Conservation (phyloP, 305 asterid genomes). For the Fraxinus nigra region DNA sequence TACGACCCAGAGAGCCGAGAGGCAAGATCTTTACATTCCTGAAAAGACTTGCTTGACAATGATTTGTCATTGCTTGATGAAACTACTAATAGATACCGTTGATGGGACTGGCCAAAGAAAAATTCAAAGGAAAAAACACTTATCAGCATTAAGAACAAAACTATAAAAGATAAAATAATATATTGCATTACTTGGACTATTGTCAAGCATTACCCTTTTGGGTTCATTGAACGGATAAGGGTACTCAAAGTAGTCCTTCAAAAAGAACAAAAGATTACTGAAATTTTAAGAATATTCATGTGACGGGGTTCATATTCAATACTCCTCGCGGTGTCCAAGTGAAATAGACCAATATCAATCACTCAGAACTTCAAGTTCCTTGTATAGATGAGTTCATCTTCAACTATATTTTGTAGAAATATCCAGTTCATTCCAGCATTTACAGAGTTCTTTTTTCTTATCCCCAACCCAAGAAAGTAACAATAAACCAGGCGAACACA, state of each 20-base stretch:
- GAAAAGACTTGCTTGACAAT: slow-evolving; percentile 55
- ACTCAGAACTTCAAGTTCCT: background rate
- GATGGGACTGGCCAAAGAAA: slow-evolving; percentile 55
- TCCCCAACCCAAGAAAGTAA: background rate
- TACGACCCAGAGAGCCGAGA: slow-evolving; percentile 74
- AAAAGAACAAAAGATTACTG: background rate
- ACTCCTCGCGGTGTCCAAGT: background rate
- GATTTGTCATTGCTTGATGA: slow-evolving; percentile 52
- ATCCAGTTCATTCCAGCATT: background rate
- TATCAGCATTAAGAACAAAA: slow-evolving; percentile 6
- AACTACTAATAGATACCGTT: slow-evolving; percentile 46
- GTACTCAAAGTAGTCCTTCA: background rate
- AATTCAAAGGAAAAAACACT: slow-evolving; percentile 12
- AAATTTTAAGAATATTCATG: background rate
- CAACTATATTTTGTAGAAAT: background rate
- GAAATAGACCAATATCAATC: background rate
- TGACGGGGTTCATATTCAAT: background rate
- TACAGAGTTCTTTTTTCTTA: background rate
- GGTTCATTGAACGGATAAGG: background rate
- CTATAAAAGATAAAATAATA: background rate
- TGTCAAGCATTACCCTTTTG: background rate
- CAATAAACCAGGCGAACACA: background rate
- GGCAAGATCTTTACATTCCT: slow-evolving; percentile 82
- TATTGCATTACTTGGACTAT: background rate
- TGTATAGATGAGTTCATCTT: background rate